Percentiles rank a stretch among this genome's conserved stretches.
Evolutionary conservation across 257 asterid genomes (phyloP).

Genomic region (Anisodus acutangulus): DNA sequence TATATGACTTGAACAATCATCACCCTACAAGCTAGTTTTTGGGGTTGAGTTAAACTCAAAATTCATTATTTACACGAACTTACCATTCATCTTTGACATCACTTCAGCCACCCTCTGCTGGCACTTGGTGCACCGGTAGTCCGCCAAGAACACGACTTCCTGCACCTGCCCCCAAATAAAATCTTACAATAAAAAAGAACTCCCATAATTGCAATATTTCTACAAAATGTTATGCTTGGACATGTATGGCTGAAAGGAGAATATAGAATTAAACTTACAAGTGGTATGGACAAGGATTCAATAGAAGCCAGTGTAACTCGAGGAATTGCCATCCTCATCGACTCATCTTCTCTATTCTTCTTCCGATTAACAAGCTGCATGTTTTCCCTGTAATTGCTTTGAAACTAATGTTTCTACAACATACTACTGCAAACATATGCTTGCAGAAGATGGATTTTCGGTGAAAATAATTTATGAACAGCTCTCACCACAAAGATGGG

Average conservation of each 20-base stretch:
- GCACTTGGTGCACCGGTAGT: constrained; percentile 72
- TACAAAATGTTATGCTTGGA: not conserved
- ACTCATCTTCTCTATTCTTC: constrained; percentile 23
- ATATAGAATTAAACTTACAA: constrained; percentile 15
- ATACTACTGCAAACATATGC: not conserved
- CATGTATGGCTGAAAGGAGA: not conserved
- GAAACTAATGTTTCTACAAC: not conserved
- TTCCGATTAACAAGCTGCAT: constrained; percentile 17
- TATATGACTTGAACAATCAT: too few relatives aligned
- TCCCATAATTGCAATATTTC: not conserved
- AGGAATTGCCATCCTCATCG: constrained; percentile 14
- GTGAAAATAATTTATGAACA: constrained; percentile 30
- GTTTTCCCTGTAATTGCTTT: not conserved
- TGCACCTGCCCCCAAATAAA: constrained; percentile 57
- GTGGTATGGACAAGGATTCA: constrained; percentile 54
- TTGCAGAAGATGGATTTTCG: not conserved
- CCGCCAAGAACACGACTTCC: constrained; percentile 82
- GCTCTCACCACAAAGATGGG: constrained; percentile 31
- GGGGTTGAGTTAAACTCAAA: too few relatives aligned
- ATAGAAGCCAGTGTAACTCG: constrained; percentile 42
- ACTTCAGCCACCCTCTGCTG: constrained; percentile 76
- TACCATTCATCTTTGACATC: constrained; percentile 78
- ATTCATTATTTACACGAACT: not conserved
- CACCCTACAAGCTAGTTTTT: too few relatives aligned
- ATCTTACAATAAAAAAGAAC: too few relatives aligned